A percentile compares a stretch with the other conserved stretches of the same genome.
Evolutionary conservation across 768 basidiomycete genomes (phyloP).

Genomic region (Termitomyces sp.): DNA sequence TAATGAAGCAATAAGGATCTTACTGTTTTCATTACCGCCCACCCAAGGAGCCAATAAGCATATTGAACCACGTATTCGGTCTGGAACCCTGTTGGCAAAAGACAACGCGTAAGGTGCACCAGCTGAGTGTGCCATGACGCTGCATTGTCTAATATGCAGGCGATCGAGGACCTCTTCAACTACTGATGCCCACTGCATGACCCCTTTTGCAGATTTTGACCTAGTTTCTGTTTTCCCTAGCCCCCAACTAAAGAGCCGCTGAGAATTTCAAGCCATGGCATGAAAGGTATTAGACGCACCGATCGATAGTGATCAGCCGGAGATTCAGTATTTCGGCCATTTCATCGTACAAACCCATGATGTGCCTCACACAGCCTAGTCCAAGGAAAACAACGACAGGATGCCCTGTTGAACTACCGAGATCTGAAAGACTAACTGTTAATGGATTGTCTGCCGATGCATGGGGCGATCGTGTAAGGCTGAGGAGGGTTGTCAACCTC

Average conservation of each 20-base stretch:
- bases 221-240: conserved; percentile 81
- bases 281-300: conserved; percentile 41
- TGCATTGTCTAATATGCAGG: conserved; percentile 73
- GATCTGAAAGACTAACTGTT: conserved; percentile 89
- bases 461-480: conserved; percentile 76
- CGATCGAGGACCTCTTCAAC: conserved; percentile 89
- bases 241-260: conserved; percentile 67
- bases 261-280: conserved; percentile 10
- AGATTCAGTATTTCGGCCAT: conserved; percentile 87
- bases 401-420: conserved; percentile 80
- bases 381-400: conserved; percentile 93
- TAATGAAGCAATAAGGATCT: conserved; percentile 26
- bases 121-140: conserved; percentile 93
- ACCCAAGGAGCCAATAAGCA: conserved; percentile 97
- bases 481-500: conserved; percentile 78
- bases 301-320: conserved; percentile 90
- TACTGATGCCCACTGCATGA: conserved; percentile 87
- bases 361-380: conserved; percentile 89
- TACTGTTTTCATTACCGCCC: conserved; percentile 84
- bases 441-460: conserved; percentile 72
- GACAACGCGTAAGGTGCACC: conserved; percentile 94
- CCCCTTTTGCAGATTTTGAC: conserved; percentile 67
- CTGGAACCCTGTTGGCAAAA: conserved; percentile 70
- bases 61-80: conserved; percentile 78
- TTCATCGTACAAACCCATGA: conserved; percentile 95